Base-by-base conservation (phyloP, 2,329 filamentous ascomycete species). In the Diaporthe citrichinensis region DNA sequence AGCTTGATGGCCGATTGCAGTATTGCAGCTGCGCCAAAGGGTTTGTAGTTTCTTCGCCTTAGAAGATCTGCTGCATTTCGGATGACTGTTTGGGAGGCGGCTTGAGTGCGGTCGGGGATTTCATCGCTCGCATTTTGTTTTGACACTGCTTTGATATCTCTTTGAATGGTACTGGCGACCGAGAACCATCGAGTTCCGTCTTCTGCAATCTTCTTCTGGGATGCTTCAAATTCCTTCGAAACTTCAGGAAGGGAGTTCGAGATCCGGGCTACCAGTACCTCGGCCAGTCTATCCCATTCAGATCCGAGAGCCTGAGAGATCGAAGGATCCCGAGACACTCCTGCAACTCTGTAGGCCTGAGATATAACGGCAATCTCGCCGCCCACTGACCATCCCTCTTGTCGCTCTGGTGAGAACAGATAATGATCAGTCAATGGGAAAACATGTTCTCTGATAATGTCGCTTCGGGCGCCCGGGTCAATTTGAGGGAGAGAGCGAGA, bases 241-340 rank as follows among this genome's bases (percentile, higher is more conserved):
- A 96, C 92, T 81, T 96, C 95, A 0, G 96, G 95, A 7, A 94
- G 88, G 0, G 95, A 97, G 8, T 91, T 90, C 72, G 92, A 92
- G 74, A 98, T 92, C 51, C 90, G 88, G 44, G 91, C 87, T 36
- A 92, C 86, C n/a, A 98, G 84, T 0, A 87, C 82, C 1, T 90
- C 85, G 0, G 91, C 90, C n/a, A 95, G 83, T 2, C 86, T 86
- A 3, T 86, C 82, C 94, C 94, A 97, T 77, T 92, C 87, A 4
- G 87, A 83, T 23, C 86, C 82, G 0, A 94, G 85, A 0, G 89
- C 85, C 4, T 85, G 79, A 0, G 88, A 82, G 4, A 92, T 78
- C 2, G 87, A 83, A 0, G 84, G 74, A 15, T 85, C 84, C 2
- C 84, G 81, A 0, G 86, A 82, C 10, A 85, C 82, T 3, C 86